A percentile compares a stretch with the other conserved stretches of the same genome.
Evolutionary conservation across 495 filamentous ascomycete species (phyloP).

Genomic region (Trichocladium antarcticum): DNA sequence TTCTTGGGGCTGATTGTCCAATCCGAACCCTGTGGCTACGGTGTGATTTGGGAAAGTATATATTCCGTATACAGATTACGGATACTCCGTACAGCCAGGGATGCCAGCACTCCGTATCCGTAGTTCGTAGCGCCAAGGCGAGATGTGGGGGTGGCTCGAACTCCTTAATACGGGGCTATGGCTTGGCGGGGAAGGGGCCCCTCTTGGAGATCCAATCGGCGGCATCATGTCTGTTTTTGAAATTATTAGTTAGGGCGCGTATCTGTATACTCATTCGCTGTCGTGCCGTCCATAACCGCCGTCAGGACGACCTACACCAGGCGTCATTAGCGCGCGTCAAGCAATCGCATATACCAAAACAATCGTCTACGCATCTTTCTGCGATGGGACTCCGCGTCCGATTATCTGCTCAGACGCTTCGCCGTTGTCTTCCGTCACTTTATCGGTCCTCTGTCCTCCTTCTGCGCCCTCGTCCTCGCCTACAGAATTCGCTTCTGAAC

Average conservation of each 20-base stretch:
- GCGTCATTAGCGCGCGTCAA: too few species aligned
- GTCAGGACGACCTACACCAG: too few species aligned
- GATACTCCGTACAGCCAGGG: too few species aligned
- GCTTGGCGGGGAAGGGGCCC: not conserved
- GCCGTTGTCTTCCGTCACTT: not conserved
- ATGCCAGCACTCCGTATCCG: too few species aligned
- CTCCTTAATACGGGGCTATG: slow-evolving; percentile 18
- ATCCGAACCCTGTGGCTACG: not conserved
- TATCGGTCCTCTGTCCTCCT: not conserved
- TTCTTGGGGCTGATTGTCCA: not conserved
- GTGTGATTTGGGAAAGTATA: not conserved
- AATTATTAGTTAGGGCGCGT: too few species aligned
- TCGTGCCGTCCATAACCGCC: too few species aligned
- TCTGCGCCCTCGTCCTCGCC: not conserved
- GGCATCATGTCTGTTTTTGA: too few species aligned
- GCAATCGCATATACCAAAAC: too few species aligned
- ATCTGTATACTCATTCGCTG: too few species aligned
- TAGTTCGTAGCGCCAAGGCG: not conserved
- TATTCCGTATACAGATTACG: too few species aligned
- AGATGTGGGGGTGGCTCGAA: slow-evolving; percentile 11
- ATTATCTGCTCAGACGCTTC: slow-evolving; percentile 1
- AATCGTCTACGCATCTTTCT: not conserved
- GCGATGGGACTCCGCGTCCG: not conserved
- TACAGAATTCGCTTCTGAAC: not conserved
- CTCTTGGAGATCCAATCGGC: too few species aligned